Base-by-base conservation (phyloP, 805 yeast genomes). In the Monosporozyma unispora region DNA sequence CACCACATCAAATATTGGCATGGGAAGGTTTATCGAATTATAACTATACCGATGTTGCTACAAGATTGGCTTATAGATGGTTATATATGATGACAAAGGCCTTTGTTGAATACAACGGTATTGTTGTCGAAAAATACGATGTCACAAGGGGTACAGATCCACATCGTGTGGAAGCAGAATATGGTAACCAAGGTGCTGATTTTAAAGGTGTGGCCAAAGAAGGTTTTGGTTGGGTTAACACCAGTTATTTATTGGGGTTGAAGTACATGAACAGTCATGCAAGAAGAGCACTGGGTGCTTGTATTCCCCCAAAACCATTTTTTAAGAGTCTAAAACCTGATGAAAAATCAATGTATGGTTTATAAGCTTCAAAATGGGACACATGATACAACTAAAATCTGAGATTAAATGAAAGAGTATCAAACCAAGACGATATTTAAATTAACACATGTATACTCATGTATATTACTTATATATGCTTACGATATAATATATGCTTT, bases 151-250 rank as follows among this genome's bases (percentile, higher is more conserved):
- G 82, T 2, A 79, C 82, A 2, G 89, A 83, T 57, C 95, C 97
- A 0, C 97, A 91, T 64, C 78, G 82, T 54, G 97, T 93, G 22
- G 88, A 84, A 54, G 98, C 97, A 0, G 97, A 91, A 64, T 91
- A 91, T 67, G 99, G 99, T 21, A 91, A 91, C 64, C 98, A 93
- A 68, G 99, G 99, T 9, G 75, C 87, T 1, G 95, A 84, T 53
- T 87, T 89, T 62, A 84, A 85, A 64, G 96, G 96, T 44, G 96
- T 86, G 40, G 95, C 96, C 0, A 82, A 85, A 7, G 97, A 93
- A 68, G 99, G 99, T 1, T 91, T 91, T 67, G 99, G 98, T 1
- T 91, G 99, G 99, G 96, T 91, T 47, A 91, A 91, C 70, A 84
- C 98, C 5, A 81, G 93, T 57, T 89, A 79, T 66, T 59, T 84